Conservation (phyloP, 2,329 filamentous ascomycete genomes). For the Pseudophaeomoniella oleicola region DNA sequence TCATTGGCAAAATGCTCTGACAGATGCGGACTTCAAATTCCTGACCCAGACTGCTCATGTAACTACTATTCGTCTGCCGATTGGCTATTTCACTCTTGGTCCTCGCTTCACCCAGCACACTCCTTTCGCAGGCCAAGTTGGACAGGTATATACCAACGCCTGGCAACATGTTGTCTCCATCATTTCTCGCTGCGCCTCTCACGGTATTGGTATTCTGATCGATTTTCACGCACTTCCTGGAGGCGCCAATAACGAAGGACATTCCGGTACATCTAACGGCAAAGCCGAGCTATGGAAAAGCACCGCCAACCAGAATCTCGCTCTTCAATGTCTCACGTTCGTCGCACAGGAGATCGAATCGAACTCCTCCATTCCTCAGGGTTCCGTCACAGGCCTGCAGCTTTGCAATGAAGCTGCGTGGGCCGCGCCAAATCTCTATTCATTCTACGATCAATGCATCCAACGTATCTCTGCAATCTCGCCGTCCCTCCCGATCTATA, state of each 20-base stretch:
- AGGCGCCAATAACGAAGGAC: conserved; percentile 40
- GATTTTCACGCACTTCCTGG: conserved; percentile 46
- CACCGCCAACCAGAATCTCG: conserved; percentile 26
- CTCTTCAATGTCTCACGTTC: conserved; percentile 33
- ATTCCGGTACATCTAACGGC: conserved; percentile 39
- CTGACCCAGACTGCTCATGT: conserved; percentile 36
- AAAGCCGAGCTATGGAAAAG: conserved; percentile 38
- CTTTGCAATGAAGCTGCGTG: conserved; percentile 41
- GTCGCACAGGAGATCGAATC: conserved; percentile 31
- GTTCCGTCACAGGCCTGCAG: conserved; percentile 40
- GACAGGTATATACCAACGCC: conserved; percentile 35
- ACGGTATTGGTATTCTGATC: conserved; percentile 41
- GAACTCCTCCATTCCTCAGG: conserved; percentile 17
- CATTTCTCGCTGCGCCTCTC: conserved; percentile 26
- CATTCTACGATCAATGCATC: conserved; percentile 41
- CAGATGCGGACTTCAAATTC: conserved; percentile 37
- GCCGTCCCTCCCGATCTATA: conserved; percentile 36
- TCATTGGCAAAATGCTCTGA: conserved; percentile 37
- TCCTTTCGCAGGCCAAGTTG: conserved; percentile 32
- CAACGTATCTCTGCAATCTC: conserved; percentile 32
- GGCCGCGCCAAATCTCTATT: conserved; percentile 37
- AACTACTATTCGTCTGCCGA: conserved; percentile 44
- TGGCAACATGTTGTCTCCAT: conserved; percentile 37
- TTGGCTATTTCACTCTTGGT: conserved; percentile 45
- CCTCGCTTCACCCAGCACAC: conserved; percentile 35